These are phyloP conservation scores for Apiotrichum porosum DNA, from an alignment of 1,284 basidiomycete species.

Conservation along the genomic window DNA sequence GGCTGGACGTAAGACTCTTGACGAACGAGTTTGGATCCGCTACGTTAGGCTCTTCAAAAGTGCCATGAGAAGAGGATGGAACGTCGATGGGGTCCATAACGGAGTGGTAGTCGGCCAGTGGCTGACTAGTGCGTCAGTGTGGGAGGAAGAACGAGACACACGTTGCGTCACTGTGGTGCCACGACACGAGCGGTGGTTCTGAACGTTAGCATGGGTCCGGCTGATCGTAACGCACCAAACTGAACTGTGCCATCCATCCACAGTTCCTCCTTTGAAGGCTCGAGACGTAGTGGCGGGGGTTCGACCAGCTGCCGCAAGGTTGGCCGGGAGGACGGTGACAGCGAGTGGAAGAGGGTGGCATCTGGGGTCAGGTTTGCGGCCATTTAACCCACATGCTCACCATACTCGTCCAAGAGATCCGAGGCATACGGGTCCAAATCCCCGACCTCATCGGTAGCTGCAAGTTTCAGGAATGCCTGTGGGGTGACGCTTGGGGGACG, in stretches of 20 bases:
- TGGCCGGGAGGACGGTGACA: neutral
- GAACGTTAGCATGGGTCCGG: neutral
- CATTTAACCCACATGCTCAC: neutral
- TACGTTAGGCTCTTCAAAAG: too few relatives aligned
- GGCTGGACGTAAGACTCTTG: too few relatives aligned
- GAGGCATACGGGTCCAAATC: neutral
- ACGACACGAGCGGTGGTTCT: neutral
- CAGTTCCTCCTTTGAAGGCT: too few relatives aligned
- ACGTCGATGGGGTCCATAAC: too few relatives aligned
- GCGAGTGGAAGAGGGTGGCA: neutral
- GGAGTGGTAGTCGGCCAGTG: too few relatives aligned
- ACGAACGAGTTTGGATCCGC: too few relatives aligned
- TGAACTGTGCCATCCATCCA: neutral
- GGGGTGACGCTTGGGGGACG: neutral
- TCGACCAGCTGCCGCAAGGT: too few relatives aligned
- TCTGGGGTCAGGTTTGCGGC: neutral
- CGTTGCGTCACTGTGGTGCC: neutral
- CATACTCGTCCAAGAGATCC: neutral
- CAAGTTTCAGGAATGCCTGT: neutral
- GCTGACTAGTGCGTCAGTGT: too few relatives aligned
- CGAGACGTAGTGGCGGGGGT: neutral
- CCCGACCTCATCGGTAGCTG: neutral
- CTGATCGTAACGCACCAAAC: neutral
- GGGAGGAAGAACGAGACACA: too few relatives aligned
- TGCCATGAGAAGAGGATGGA: too few relatives aligned